Base-by-base conservation (phyloP, 495 filamentous ascomycete species). In the Lineolata rhizophorae region DNA sequence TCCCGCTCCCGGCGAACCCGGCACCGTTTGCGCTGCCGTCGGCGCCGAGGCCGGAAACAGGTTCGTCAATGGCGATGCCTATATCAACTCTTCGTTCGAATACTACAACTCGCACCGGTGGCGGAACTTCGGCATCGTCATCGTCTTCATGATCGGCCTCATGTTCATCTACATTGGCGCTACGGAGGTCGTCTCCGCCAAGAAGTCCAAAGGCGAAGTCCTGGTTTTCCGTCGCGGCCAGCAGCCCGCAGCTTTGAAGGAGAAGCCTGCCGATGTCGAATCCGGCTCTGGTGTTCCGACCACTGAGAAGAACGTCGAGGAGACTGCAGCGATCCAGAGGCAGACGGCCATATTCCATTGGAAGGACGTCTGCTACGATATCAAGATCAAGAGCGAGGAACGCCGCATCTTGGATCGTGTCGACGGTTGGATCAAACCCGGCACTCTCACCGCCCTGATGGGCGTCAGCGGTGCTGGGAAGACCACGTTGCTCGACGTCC, bases 401-500 rank as follows among this genome's bases (percentile, higher is more conserved):
- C 61, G 81, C n/a, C 62, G 75, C 17, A 73, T 93, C 38, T 60
- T 93, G 20, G 69, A 91, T 38, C 57, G 82, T 36, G 74, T 91
- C 4, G 76, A 82, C 43, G 83, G 83, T 18, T 91, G 78, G 77
- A 78, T 91, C 30, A 83, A 85, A 45, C 83, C 83, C 18, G 83
- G 83, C 33, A 90, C 79, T 10, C 45, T 91, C 35, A 91, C 83
- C 0, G 83, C 83, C n/a, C 56, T 90, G 4, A 87, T 85, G 77
- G 73, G 72, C 46, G 70, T 72, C 9, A 74, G 70, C 4, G 73
- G 55, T 13, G 72, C 74, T 8, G 75, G 75, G 27, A 81, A 79
- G 47, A 78, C 75, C 0, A 81, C 74, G 0, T 60, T 81, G 11
- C 56, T 76, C 5, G 68, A 81, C 55, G 66, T 70, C 32, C 50